Evolutionary conservation across 495 filamentous ascomycete species (phyloP).

Genomic region (Xylaria venustula): DNA sequence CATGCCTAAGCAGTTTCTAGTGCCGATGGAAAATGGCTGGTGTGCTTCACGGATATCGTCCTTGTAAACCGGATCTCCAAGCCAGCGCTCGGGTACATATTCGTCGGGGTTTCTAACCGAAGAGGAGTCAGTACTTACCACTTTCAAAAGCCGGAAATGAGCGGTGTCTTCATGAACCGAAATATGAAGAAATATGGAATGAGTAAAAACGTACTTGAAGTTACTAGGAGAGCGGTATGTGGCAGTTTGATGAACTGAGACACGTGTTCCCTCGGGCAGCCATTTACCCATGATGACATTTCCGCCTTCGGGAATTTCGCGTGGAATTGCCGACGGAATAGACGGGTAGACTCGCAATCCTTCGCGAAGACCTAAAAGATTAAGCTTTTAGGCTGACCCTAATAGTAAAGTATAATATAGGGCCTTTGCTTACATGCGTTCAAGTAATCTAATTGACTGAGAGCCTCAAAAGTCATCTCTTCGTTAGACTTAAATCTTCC

Average conservation of each 20-base stretch:
- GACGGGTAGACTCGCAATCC: conserved; percentile 58
- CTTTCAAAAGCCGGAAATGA: conserved; percentile 6
- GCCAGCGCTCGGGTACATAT: conserved; percentile 44
- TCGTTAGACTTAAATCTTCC: conserved; percentile 40
- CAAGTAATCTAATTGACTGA: conserved; percentile 50
- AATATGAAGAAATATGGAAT: background rate
- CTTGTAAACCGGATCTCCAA: conserved; percentile 25
- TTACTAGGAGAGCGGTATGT: conserved; percentile 35
- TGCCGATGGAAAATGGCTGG: conserved; percentile 29
- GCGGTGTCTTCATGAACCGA: background rate
- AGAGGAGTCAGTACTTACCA: conserved; percentile 13
- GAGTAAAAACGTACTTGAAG: conserved; percentile 28
- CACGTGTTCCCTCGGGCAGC: conserved; percentile 38
- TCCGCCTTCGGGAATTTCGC: conserved; percentile 45
- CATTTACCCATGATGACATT: conserved; percentile 44
- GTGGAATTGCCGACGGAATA: conserved; percentile 43
- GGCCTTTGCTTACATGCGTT: conserved; percentile 37
- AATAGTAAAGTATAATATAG: background rate
- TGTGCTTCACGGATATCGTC: conserved; percentile 34
- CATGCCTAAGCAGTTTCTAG: conserved; percentile 30
- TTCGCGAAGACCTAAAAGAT: conserved; percentile 42
- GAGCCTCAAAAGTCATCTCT: conserved; percentile 50
- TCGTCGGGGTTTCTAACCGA: conserved; percentile 29
- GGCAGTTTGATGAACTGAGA: conserved; percentile 38
- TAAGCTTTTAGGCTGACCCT: background rate